Conservation (phyloP, 345 rosid genomes). For the Pugionium dolabratum region DNA sequence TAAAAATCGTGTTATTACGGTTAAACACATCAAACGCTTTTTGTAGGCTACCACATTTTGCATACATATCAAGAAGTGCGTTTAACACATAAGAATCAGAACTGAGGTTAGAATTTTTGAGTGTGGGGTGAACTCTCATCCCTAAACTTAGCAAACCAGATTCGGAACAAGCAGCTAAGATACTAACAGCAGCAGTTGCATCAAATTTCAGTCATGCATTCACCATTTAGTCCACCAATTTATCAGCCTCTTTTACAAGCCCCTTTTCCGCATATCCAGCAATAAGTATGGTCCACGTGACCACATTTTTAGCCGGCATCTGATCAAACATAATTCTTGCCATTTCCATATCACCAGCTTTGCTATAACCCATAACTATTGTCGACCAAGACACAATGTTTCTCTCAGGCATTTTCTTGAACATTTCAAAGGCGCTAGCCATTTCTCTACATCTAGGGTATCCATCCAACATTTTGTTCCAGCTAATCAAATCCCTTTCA, state of each 20-base stretch:
- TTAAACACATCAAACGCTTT: constrained; percentile 62
- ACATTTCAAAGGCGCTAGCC: constrained; percentile 65
- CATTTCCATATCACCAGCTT: constrained; percentile 81
- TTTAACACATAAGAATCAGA: constrained; percentile 56
- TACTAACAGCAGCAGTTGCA: constrained; percentile 64
- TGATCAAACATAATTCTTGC: constrained; percentile 75
- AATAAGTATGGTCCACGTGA: constrained; percentile 85
- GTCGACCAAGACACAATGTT: constrained; percentile 90
- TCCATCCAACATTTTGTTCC: constrained; percentile 86
- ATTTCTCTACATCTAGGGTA: constrained; percentile 69
- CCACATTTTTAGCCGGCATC: constrained; percentile 75
- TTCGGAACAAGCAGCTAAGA: constrained; percentile 80
- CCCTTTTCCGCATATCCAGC: constrained; percentile 84
- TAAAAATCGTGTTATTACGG: no score
- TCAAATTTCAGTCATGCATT: constrained; percentile 55
- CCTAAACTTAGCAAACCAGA: constrained; percentile 81
- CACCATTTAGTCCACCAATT: constrained; percentile 61
- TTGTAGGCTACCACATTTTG: constrained; percentile 69
- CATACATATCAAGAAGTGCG: constrained; percentile 84
- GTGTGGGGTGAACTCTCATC: constrained; percentile 54
- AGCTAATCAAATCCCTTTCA: constrained; percentile 64
- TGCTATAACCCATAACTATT: constrained; percentile 69
- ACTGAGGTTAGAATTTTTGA: constrained; percentile 46
- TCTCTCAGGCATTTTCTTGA: constrained; percentile 70
- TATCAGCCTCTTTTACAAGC: constrained; percentile 56